A percentile compares a stretch with the other conserved stretches of the same genome.
Conservation (phyloP, 2,329 filamentous ascomycete genomes). For the Beauveria sp. region DNA sequence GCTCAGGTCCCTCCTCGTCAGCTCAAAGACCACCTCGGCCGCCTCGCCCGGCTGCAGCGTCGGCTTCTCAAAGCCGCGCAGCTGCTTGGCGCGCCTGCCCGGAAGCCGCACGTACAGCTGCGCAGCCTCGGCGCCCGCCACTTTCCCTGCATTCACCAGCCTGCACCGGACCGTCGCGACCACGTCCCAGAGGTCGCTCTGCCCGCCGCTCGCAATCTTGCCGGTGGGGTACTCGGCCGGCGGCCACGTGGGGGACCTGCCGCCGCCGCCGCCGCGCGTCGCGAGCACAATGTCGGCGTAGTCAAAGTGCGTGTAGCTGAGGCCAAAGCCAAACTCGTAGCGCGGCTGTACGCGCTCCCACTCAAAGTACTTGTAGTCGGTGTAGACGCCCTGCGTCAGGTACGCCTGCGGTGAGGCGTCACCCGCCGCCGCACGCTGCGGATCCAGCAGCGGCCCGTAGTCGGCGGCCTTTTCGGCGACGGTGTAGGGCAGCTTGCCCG, state of each 20-base stretch:
- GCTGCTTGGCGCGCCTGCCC: slow-evolving; percentile 43
- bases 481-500: slow-evolving; percentile 54
- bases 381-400: slow-evolving; percentile 43
- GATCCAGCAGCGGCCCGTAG: slow-evolving; percentile 40
- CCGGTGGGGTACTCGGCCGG: slow-evolving; percentile 31
- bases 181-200: slow-evolving; percentile 39
- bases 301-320: slow-evolving; percentile 48
- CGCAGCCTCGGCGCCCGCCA: slow-evolving; percentile 38
- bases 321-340: slow-evolving; percentile 49
- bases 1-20: slow-evolving; percentile 59
- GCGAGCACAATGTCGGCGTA: slow-evolving; percentile 37
- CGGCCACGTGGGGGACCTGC: slow-evolving; percentile 10
- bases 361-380: slow-evolving; percentile 51
- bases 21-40: slow-evolving; percentile 39
- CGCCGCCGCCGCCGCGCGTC: slow-evolving; percentile 13
- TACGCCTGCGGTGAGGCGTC: slow-evolving; percentile 41
- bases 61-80: slow-evolving; percentile 59
- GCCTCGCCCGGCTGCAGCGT: slow-evolving; percentile 38
- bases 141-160: slow-evolving; percentile 34
- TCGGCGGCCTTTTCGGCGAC: slow-evolving; percentile 49
- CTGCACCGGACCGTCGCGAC: slow-evolving; percentile 31
- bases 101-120: slow-evolving; percentile 43
- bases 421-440: slow-evolving; percentile 32
- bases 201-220: slow-evolving; percentile 34
- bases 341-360: slow-evolving; percentile 37